Base-by-base conservation (phyloP, 2,329 filamentous ascomycete species). In the Colletotrichum cordylinicola region DNA sequence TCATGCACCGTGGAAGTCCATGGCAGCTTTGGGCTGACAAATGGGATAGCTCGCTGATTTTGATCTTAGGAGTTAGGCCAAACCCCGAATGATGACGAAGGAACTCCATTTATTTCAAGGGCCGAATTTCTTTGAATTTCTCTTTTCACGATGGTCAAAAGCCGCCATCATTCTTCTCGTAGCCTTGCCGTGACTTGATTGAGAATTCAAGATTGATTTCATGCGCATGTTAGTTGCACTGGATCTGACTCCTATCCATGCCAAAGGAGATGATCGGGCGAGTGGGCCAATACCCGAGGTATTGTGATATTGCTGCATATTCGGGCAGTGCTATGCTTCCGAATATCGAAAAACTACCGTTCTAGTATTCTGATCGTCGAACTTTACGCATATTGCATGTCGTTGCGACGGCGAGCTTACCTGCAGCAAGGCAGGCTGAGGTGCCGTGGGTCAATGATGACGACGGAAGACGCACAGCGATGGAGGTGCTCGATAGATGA, bases 101-200 rank as follows among this genome's bases (percentile, higher is more conserved):
- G 43, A 12, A 48, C 43, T 48, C n/a, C n/a, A 21, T 52, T 21
- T 21, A 4, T 52, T 21, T 4, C 4, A 3, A 52, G 10, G 43
- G 43, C n/a, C 2, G 43, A 24, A 21, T n/a, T n/a, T 21, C 9
- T 48, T 1, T 21, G 43, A 21, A 7, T 3, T 0, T 48, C n/a
- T 13, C 0, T 21, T 0, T 48, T 21, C 2, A 9, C 43, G 9
- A 13, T n/a, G 12, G 1, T 1, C 2, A 24, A 52, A 24, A 0
- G 18, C 18, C n/a, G 10, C 10, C 1, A 21, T 21, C 13, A 21
- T 0, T 48, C 10, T 6, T 21, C 6, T 21, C n/a, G 10, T 4
- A 21, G n/a, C n/a, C 13, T 21, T 52, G 43, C n/a, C 43, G 13
- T 13, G 6, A 21, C 9, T 2, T 52, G 43, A n/a, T n/a, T 4